Evolutionary conservation across 2,329 filamentous ascomycete genomes (phyloP), one percentile per base, ranked within the genome.

Genomic region (Venturia carpophila): DNA sequence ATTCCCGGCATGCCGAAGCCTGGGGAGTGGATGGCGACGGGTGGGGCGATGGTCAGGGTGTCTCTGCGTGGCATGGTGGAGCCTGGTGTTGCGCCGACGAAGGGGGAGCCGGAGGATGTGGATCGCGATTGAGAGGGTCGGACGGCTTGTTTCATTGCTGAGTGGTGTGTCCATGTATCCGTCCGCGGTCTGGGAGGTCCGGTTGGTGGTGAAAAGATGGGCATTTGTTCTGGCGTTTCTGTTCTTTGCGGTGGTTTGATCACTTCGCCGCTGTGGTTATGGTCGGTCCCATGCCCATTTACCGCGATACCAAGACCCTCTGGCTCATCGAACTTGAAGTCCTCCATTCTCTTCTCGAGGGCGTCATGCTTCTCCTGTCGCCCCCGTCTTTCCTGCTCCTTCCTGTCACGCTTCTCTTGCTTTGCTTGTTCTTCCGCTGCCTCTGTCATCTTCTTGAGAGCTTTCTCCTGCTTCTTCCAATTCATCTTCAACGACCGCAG

Each of bases 401-500:
- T 9, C 24, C 9, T 52, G 24, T 66, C 60, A 21, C 27, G 39
- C 17, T 58, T 58, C 30, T 52, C 67, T 49, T 68, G 67, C 6
- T 55, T 69, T 11, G 67, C 65, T 63, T 65, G 19, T 67, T 70
- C 66, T 41, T 67, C 66, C 4, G 67, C 62, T 15, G 41, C 24
- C 17, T 21, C 47, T 3, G 45, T 60, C 15, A 61, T 58, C 42
- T 67, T 68, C n/a, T n/a, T 47, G 15, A 66, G 41, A 11, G 58
- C 58, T 37, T 66, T 68, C 17, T 41, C 47, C 24, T 63, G 56
- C 34, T 60, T 67, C 65, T 73, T 76, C 9, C 70, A 71, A 7
- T 72, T 71, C 61, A 75, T 76, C 67, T 75, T 77, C 64, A 77
- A 70, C 19, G 76, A 71, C 2, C 73, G 73, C 21, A 77, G 69